Evolutionary conservation across 192 early-diverging fungal genomes (phyloP).

Genomic region (Chytriomyces sp.): DNA sequence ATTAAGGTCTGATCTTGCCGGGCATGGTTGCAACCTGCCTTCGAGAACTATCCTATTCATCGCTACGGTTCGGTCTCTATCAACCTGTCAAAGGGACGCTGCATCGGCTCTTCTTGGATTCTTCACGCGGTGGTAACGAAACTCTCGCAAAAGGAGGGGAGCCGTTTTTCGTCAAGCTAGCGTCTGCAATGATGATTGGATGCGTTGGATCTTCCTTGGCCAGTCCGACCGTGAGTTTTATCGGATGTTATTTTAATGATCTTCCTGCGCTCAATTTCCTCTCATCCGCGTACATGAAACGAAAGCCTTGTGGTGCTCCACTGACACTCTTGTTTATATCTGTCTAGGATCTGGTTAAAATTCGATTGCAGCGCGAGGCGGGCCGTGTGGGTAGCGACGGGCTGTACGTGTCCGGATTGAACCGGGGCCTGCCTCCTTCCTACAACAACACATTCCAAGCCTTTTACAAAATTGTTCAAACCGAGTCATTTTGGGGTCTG

Average conservation of each 20-base stretch:
- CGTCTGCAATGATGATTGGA: slow-evolving; percentile 17
- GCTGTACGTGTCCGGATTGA: slow-evolving; percentile 26
- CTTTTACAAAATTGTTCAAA: slow-evolving; percentile 26
- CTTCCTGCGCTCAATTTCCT: neutral
- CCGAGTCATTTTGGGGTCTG: slow-evolving; percentile 28
- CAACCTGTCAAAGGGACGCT: slow-evolving; percentile 22
- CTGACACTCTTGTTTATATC: neutral
- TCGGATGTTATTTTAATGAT: neutral
- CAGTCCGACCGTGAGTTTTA: slow-evolving; percentile 22
- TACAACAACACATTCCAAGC: slow-evolving; percentile 32
- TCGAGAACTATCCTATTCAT: slow-evolving; percentile 36
- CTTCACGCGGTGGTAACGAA: neutral
- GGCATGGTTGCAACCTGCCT: slow-evolving; percentile 31
- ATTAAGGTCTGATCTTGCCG: slow-evolving; percentile 20
- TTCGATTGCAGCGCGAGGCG: slow-evolving; percentile 33
- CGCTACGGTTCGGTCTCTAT: slow-evolving; percentile 33
- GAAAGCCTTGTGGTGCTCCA: too few species aligned
- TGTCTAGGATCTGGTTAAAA: slow-evolving; percentile 34
- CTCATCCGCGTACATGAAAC: too few species aligned
- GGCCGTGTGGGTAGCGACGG: slow-evolving; percentile 7
- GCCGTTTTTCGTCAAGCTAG: slow-evolving; percentile 32
- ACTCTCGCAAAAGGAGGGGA: slow-evolving; percentile 19
- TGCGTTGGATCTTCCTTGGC: slow-evolving; percentile 27
- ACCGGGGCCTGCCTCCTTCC: slow-evolving; percentile 20
- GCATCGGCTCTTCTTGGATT: neutral